phyloP scores from a whole-genome alignment of 2,329 filamentous ascomycete genomes.

The Tolypocladium nubicola region DNA sequence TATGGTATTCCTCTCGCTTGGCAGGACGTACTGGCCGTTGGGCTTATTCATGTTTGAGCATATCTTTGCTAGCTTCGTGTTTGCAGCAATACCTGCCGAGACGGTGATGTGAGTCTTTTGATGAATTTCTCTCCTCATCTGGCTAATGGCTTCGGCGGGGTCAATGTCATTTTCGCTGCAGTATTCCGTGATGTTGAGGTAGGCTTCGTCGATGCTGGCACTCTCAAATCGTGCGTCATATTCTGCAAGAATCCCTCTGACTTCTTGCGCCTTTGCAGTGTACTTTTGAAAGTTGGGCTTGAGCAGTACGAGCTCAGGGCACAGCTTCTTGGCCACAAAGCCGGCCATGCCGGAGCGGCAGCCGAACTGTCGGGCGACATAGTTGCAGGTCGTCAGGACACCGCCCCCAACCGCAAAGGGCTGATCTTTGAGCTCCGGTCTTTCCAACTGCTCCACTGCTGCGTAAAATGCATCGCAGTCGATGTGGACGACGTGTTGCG shows the following conservation, averaged over 20 bases:
- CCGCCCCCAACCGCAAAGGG: conserved; percentile 82
- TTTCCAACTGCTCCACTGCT: conserved; percentile 76
- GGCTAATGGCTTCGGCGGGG: conserved; percentile 63
- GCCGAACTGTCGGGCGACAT: conserved; percentile 79
- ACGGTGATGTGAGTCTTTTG: conserved; percentile 75
- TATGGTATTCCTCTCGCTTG: conserved; percentile 61
- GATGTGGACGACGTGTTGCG: conserved; percentile 78
- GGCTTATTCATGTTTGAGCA: conserved; percentile 94
- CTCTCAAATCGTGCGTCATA: conserved; percentile 90
- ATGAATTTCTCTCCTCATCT: conserved; percentile 68
- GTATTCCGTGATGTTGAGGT: conserved; percentile 87
- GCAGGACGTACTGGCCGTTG: conserved; percentile 77
- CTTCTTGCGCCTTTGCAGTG: conserved; percentile 76
- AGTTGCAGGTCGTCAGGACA: conserved; percentile 65
- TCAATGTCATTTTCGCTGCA: conserved; percentile 57
- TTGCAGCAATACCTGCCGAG: conserved; percentile 88
- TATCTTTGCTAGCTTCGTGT: conserved; percentile 90
- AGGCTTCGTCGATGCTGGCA: conserved; percentile 92
- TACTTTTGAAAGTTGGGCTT: conserved; percentile 89
- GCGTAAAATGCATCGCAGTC: conserved; percentile 98
- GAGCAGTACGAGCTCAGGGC: conserved; percentile 72
- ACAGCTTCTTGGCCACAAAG: conserved; percentile 91
- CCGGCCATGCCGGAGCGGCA: conserved; percentile 92
- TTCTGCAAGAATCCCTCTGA: conserved; percentile 69
- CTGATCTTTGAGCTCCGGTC: conserved; percentile 73